Conservation (phyloP, 257 asterid genomes). For the Petunia secreta region DNA sequence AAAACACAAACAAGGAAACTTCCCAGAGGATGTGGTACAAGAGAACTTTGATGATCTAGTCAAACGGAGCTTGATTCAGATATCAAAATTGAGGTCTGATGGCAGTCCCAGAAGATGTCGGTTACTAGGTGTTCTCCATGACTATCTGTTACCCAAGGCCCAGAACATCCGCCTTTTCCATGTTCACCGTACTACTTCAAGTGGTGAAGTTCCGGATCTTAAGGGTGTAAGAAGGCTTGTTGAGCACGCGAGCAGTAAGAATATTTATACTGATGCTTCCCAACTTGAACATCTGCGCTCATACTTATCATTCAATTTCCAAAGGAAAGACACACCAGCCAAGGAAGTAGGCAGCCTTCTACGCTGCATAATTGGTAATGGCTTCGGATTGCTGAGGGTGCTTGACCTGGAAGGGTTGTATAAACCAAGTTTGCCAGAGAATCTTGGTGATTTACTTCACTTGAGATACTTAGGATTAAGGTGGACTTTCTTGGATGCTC, state of each 20-base stretch:
- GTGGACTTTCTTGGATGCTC: constrained; percentile 48
- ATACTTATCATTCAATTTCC: constrained; percentile 39
- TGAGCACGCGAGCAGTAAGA: constrained; percentile 30
- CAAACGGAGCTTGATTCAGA: constrained; percentile 39
- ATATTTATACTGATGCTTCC: background rate
- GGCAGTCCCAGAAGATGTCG: constrained; percentile 44
- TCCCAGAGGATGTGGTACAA: constrained; percentile 32
- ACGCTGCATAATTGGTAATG: constrained; percentile 27
- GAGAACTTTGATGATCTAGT: constrained; percentile 33
- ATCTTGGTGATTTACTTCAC: constrained; percentile 39
- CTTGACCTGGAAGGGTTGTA: constrained; percentile 50
- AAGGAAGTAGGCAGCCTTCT: constrained; percentile 38
- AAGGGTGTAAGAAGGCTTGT: constrained; percentile 36
- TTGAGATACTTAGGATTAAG: constrained; percentile 47
- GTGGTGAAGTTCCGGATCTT: background rate
- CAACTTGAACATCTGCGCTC: constrained; percentile 29
- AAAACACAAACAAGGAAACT: background rate
- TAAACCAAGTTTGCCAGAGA: constrained; percentile 44
- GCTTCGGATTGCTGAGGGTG: constrained; percentile 44
- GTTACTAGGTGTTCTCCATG: constrained; percentile 37
- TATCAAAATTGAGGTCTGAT: constrained; percentile 42
- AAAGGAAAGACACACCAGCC: constrained; percentile 41
- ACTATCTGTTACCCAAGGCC: constrained; percentile 33
- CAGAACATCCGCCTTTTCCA: constrained; percentile 36
- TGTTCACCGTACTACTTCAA: constrained; percentile 14